Evolutionary conservation across 768 basidiomycete genomes (phyloP), one percentile per base, ranked within the genome.

Genomic region (Suillus variegatus): DNA sequence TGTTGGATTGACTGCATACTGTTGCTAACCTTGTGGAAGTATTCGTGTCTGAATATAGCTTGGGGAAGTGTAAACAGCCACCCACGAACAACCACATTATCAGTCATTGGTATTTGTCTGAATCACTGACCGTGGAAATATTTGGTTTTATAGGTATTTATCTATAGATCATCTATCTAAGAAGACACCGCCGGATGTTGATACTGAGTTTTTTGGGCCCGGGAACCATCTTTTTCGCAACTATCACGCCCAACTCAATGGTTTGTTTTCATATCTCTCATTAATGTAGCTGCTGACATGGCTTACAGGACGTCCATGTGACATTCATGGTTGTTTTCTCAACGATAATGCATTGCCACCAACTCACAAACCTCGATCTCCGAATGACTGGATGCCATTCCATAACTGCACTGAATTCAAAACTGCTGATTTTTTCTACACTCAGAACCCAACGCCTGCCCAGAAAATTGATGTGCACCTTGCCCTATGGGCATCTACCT

Each of bases 351-450:
- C 35, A 6, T 14, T 62, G 9, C 71, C 69, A 13, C 57, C 63
- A n/a, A 16, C 63, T 7, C 28, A 6, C 16, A 47, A 51, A 8
- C 43, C 54, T 6, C 22, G 12, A n/a, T 25, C 61, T 35, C n/a
- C 13, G 10, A 47, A 62, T 25, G 64, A 68, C 40, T 73, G 65
- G 68, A 14, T 22, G 8, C 71, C 70, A 3, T 73, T 62, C 35
- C 12, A 43, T 2, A 61, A 68, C 43, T 62, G 63, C 10, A 38
- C 66, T 12, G 25, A 69, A 16, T 74, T 74, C 28, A 67, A 74
- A 49, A 65, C 66, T 1, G 67, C 71, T 0, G 65, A 70, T 2
- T 69, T 74, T 22, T 63, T 74, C 9, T 76, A 64, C 43, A 49
- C 54, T 14, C 55, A 61, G 20, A 65, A 54, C 28, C 70, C 74